These are phyloP conservation scores for Aspergillus sclerotialis DNA, from an alignment of 2,329 filamentous ascomycete species.

Conservation along the genomic window DNA sequence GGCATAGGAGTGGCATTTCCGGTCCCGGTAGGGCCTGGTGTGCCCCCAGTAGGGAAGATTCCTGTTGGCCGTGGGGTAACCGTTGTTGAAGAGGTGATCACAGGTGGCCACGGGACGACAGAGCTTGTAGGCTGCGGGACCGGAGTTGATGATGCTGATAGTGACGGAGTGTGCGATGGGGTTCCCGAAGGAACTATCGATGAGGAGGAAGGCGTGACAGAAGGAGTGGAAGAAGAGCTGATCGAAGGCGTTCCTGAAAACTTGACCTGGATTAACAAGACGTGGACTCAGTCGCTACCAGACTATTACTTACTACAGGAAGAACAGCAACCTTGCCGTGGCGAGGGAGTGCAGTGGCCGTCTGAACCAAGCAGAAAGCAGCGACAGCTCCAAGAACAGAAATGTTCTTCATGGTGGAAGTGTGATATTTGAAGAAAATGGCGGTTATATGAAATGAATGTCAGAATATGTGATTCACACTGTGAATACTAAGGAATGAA, in stretches of 20 bases:
- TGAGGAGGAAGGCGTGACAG: background rate
- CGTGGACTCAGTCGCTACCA: background rate
- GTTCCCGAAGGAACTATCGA: background rate
- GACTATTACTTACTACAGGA: conserved; percentile 3
- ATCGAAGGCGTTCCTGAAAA: conserved; percentile 1
- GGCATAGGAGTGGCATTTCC: background rate
- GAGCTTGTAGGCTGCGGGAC: conserved; percentile 4
- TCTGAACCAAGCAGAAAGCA: conserved; percentile 16
- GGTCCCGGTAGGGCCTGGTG: background rate
- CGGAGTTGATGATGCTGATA: background rate
- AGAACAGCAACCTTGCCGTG: conserved; percentile 6
- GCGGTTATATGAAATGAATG: conserved; percentile 1
- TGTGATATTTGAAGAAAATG: conserved; percentile 4
- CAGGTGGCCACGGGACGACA: background rate
- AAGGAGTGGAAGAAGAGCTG: conserved; percentile 1
- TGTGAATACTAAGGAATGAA: conserved; percentile 6
- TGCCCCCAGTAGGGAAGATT: background rate
- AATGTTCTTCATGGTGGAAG: conserved; percentile 22
- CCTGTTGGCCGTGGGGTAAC: background rate
- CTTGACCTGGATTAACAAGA: background rate
- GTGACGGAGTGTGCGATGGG: conserved; percentile 1
- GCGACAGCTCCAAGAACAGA: conserved; percentile 16
- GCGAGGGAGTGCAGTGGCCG: conserved; percentile 13
- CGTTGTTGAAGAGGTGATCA: no score
- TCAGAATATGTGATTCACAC: conserved; percentile 5